Base-by-base conservation (phyloP, 495 filamentous ascomycete genomes). In the Rostrohypoxylon terebratum region DNA sequence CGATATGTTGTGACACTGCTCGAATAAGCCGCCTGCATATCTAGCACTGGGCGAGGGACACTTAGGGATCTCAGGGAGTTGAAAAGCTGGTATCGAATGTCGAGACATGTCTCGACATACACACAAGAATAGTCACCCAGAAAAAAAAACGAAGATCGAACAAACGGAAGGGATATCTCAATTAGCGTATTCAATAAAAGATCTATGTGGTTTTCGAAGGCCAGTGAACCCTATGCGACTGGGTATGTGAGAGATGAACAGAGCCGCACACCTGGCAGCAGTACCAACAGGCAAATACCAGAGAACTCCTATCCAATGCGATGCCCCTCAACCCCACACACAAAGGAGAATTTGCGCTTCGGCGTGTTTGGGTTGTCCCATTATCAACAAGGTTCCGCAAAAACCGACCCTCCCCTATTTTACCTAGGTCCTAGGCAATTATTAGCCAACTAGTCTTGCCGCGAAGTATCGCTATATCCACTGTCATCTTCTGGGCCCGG, bases 301-400 rank as follows among this genome's bases (percentile, higher is more conserved):
- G 33, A 59, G 31, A 71, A 74, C 67, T 67, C 72, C 68, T 71
- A 68, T 68, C 72, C 72, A 74, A 74, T 74, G 72, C 72, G 67
- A 58, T 61, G 40, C 57, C 53, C 34, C 47, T 57, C 42, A 34
- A 33, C n/a, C 21, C 23, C 53, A 38, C 63, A 54, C 66, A 54
- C 66, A 36, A 33, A 66, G 60, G 51, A 44, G 44, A 36, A 48
- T 63, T 61, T 7, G 21, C 38, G n/a, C 14, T 53, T 48, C n/a
- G 57, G 53, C 66, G 25, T 57, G 51, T 33, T 57, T 34, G 54
- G 40, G 11, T 34, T 18, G 4, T 40, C 14, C 36, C 31, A 57
- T 57, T 47, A 42, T 16, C 54, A 58, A 62, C 40, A 33, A 33
- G 36, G 18, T 10, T 57, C 25, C 33, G 40, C 54, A 57, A 57